phyloP scores from a whole-genome alignment of 1,139 yeast species.

The Eremothecium cymbalariae region DNA sequence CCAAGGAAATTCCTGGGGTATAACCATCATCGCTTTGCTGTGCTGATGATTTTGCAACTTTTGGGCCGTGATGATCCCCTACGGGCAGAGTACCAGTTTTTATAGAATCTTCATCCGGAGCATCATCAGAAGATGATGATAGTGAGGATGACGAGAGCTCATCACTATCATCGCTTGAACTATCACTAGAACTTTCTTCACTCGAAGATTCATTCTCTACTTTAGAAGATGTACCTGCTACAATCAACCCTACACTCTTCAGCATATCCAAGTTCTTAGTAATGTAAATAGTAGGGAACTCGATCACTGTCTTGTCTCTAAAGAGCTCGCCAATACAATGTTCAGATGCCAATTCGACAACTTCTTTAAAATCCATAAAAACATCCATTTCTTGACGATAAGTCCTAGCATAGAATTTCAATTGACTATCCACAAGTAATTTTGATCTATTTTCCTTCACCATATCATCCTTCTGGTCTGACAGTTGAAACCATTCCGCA shows the following conservation, averaged over 20 bases:
- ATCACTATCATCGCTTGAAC: conserved; percentile 4
- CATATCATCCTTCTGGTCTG: conserved; percentile 6
- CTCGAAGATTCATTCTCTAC: conserved; percentile 1
- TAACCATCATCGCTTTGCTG: conserved; percentile 20
- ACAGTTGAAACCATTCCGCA: conserved; percentile 12
- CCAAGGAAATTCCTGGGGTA: conserved; percentile 24
- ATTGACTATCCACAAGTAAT: conserved; percentile 12
- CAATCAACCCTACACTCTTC: background rate
- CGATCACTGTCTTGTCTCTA: conserved; percentile 54
- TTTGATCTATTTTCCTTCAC: conserved; percentile 18
- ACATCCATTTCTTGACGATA: conserved; percentile 22
- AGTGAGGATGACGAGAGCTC: background rate
- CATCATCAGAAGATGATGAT: conserved; percentile 8
- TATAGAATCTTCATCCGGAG: conserved; percentile 8
- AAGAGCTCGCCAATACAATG: conserved; percentile 39
- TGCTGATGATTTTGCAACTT: background rate
- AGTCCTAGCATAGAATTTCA: conserved; percentile 25
- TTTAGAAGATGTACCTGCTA: background rate
- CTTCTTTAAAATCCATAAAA: conserved; percentile 23
- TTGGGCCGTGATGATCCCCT: too few species aligned
- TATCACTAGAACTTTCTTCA: conserved; percentile 13
- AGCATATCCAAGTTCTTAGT: conserved; percentile 20
- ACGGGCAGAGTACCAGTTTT: background rate
- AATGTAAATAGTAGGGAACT: conserved; percentile 64
- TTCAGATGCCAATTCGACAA: conserved; percentile 18